Evolutionary conservation across 371 early-diverging fungal species (phyloP).

Genomic region (Blakeslea trispora): DNA sequence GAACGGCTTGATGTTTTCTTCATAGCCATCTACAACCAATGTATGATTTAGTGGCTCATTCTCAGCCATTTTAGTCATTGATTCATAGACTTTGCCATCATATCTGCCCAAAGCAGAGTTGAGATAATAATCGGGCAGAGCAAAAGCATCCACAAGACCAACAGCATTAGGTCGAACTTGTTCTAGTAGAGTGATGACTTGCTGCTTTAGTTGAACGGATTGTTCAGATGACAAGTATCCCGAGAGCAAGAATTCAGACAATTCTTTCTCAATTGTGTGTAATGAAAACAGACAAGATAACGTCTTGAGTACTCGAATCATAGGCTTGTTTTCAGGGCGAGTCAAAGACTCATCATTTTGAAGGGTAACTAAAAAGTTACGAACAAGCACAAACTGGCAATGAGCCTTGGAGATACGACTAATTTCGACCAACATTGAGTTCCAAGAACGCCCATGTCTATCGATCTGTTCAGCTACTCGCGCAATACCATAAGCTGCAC

Average conservation of each 20-base stretch:
- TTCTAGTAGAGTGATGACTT: constrained; percentile 53
- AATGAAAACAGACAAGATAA: constrained; percentile 59
- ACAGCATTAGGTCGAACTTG: constrained; percentile 73
- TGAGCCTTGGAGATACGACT: constrained; percentile 68
- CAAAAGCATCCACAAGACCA: constrained; percentile 78
- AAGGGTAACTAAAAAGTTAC: constrained; percentile 58
- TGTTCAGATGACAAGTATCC: constrained; percentile 56
- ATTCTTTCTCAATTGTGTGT: constrained; percentile 67
- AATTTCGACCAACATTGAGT: constrained; percentile 68
- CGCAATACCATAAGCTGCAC: constrained; percentile 62
- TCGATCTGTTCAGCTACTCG: constrained; percentile 60
- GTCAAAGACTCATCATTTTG: constrained; percentile 38
- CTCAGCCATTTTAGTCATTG: constrained; percentile 68
- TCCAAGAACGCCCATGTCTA: constrained; percentile 59
- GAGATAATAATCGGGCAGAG: constrained; percentile 72
- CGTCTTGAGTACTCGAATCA: constrained; percentile 35
- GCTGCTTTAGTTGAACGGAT: constrained; percentile 46
- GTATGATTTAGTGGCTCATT: constrained; percentile 70
- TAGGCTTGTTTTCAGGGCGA: constrained; percentile 31
- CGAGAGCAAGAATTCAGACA: constrained; percentile 64
- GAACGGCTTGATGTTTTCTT: constrained; percentile 58
- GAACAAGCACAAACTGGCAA: constrained; percentile 62
- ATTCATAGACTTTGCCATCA: constrained; percentile 79
- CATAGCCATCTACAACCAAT: constrained; percentile 60
- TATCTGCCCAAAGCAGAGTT: constrained; percentile 76